A percentile compares a stretch with the other conserved stretches of the same genome.
These are phyloP conservation scores for Exophiala aquamarina DNA, from an alignment of 2,329 filamentous ascomycete species.

Conservation along the genomic window DNA sequence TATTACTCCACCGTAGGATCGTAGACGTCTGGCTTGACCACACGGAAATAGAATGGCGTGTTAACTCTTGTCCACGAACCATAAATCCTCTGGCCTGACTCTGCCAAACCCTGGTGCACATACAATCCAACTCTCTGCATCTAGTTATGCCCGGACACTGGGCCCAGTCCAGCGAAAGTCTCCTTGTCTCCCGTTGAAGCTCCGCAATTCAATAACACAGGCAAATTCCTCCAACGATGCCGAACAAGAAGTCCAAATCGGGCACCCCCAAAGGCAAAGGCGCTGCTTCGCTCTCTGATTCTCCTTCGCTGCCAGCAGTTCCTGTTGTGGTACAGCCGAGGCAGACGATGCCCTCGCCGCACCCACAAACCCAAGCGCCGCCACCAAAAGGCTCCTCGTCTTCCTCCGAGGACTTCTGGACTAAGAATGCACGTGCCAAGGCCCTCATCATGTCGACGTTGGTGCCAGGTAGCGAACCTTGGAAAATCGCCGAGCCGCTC, in stretches of 20 bases:
- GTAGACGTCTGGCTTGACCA: no score
- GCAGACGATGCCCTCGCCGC: not conserved
- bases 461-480: conserved; percentile 22
- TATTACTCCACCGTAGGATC: no score
- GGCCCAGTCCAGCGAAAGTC: no score
- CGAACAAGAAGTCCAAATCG: conserved; percentile 21
- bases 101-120: no score
- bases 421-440: conserved; percentile 22
- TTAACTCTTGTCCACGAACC: no score
- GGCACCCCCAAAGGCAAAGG: conserved; percentile 14
- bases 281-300: conserved; percentile 1
- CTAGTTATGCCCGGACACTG: no score
- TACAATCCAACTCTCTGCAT: no score
- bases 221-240: conserved; percentile 5
- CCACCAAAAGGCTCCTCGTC: not conserved
- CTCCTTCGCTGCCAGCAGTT: not conserved
- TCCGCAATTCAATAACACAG: no score
- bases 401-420: conserved; percentile 14
- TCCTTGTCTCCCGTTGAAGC: no score
- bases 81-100: no score
- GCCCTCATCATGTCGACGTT: conserved; percentile 26
- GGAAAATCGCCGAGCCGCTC: conserved; percentile 24
- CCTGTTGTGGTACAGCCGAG: not conserved
- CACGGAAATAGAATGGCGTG: no score
- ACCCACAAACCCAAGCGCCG: not conserved